Evolutionary conservation across 2,329 filamentous ascomycete genomes (phyloP), one percentile per base, ranked within the genome.

Genomic region (Cordyceps militaris): DNA sequence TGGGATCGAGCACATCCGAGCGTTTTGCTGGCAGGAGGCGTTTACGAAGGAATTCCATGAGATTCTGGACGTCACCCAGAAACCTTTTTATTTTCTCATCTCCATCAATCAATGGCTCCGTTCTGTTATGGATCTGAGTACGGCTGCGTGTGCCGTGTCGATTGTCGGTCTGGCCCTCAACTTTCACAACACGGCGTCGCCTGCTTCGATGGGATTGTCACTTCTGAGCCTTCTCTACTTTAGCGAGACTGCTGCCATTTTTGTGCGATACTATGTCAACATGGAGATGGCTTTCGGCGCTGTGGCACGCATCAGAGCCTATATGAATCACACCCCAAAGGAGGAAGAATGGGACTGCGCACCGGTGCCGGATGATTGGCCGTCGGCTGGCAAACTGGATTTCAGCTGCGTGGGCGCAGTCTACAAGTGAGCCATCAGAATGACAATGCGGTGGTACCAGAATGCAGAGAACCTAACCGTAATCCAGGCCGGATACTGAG

Each of bases 51-150:
- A 73, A 59, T 79, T 78, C 23, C 66, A 75, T n/a, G 60, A 63
- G 4, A 69, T 80, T 0, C 66, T 84, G 1, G 76, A 83, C 59
- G 23, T 51, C 11, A 79, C 79, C 0, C 81, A 84, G 61, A 67
- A 72, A 24, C 79, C 82, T 0, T 78, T 76, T 52, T 84, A 84
- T 62, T 71, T 82, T 1, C 68, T 83, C n/a, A 49, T 73, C 55
- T 76, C 75, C 30, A 73, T 81, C 14, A 81, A 84, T 63, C 71
- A 78, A 42, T 84, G 81, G 81, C 66, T 81, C 0, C 74, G 68
- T 0, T 65, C 82, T 1, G 76, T 79, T 1, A 62, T 82, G 5
- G 76, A 79, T 59, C 64, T 79, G 10, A 66, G 78, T 3, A 73
- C 78, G 1, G 72, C 75, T 0, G 72, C 64, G 2, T 68, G 79